These are phyloP conservation scores for Rhodofomes roseus DNA, from an alignment of 1,284 basidiomycete species.

Conservation along the genomic window DNA sequence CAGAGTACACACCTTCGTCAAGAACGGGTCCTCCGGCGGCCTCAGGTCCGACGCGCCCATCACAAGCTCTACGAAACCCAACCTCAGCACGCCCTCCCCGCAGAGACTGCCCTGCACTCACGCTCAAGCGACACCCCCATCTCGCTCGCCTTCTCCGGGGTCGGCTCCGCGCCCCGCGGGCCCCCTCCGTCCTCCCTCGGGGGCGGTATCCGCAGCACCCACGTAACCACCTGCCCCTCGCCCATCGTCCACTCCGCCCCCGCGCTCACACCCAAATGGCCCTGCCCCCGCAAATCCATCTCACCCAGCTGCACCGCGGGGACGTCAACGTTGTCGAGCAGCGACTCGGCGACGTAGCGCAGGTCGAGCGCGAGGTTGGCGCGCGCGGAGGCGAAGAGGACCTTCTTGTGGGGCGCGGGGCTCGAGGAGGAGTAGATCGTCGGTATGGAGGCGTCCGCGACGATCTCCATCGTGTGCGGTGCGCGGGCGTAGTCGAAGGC, in stretches of 20 bases:
- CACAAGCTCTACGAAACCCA: constrained; percentile 34
- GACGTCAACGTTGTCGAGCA: constrained; percentile 45
- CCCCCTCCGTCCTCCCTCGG: constrained; percentile 19
- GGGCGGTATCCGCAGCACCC: constrained; percentile 71
- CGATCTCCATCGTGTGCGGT: constrained; percentile 59
- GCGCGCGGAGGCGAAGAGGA: constrained; percentile 55
- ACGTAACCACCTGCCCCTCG: constrained; percentile 86
- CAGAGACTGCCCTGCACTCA: constrained; percentile 17
- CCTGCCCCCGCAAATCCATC: constrained; percentile 60
- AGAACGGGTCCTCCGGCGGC: constrained; percentile 52
- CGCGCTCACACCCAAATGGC: constrained; percentile 60
- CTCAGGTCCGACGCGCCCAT: constrained; percentile 47
- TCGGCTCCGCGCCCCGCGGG: constrained; percentile 26
- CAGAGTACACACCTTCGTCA: constrained; percentile 51
- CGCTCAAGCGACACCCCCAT: constrained; percentile 50
- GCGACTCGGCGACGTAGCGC: constrained; percentile 63
- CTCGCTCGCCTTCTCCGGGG: constrained; percentile 35
- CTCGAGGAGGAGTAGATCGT: constrained; percentile 7
- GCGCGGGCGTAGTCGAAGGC: constrained; percentile 91
- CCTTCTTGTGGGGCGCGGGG: constrained; percentile 48
- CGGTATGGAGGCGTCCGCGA: constrained; percentile 27
- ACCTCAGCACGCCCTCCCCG: background rate
- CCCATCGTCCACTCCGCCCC: constrained; percentile 53
- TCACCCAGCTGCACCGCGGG: constrained; percentile 52
- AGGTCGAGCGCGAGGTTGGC: constrained; percentile 67